Conservation (phyloP, 306 rosid species). For the Begonia fuchsioides region DNA sequence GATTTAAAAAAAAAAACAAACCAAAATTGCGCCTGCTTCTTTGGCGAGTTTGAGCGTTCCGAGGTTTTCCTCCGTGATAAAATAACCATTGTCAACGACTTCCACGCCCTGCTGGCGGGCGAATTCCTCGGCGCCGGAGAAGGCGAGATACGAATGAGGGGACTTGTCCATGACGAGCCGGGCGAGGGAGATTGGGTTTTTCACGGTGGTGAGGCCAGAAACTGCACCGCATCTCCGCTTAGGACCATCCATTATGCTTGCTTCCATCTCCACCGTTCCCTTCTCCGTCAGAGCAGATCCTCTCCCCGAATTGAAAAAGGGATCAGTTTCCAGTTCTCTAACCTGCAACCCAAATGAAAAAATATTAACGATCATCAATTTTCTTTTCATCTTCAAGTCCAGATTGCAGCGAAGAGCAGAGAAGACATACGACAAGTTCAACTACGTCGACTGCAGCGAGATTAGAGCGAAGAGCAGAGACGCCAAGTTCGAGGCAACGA, state of each 20-base stretch:
- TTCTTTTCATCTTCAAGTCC: too few species aligned
- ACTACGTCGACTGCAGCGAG: conserved; percentile 77
- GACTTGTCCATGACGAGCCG: conserved; percentile 95
- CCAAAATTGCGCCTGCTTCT: conserved; percentile 81
- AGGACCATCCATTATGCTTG: conserved; percentile 87
- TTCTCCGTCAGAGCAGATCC: conserved; percentile 80
- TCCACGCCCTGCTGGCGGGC: conserved; percentile 84
- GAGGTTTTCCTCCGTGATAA: conserved; percentile 70
- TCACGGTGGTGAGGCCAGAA: conserved; percentile 66
- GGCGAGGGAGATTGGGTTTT: conserved; percentile 84
- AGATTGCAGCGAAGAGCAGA: background rate
- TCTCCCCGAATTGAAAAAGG: conserved; percentile 82
- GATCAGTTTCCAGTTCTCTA: conserved; percentile 67
- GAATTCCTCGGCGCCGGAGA: conserved; percentile 75
- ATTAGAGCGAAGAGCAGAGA: conserved; percentile 54
- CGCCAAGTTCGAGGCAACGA: conserved; percentile 73
- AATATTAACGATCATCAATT: background rate
- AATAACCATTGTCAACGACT: conserved; percentile 53
- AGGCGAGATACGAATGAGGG: conserved; percentile 90
- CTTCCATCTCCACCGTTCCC: conserved; percentile 93
- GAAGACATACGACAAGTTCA: conserved; percentile 78
- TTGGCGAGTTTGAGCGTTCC: conserved; percentile 85
- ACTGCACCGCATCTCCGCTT: conserved; percentile 90
- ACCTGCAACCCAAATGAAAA: conserved; percentile 25
- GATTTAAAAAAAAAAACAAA: conserved; percentile 6